These are phyloP conservation scores for Russula earlei DNA, from an alignment of 768 basidiomycete species.

Conservation along the genomic window DNA sequence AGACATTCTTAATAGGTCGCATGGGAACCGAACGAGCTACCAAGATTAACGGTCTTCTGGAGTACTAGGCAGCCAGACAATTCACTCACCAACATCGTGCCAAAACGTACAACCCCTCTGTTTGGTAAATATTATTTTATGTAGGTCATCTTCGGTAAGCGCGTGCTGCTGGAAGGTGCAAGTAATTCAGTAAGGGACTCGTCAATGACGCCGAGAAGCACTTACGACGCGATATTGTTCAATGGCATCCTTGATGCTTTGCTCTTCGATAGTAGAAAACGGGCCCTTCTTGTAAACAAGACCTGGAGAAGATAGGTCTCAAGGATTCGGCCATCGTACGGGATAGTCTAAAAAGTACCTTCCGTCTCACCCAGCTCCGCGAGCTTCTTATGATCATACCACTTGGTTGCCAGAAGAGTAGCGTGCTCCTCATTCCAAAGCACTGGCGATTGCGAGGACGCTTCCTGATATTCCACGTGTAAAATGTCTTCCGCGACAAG, in stretches of 20 bases:
- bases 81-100: not conserved
- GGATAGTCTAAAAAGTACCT: not conserved
- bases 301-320: not conserved
- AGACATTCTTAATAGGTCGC: constrained; percentile 7
- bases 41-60: not conserved
- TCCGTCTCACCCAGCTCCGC: not conserved
- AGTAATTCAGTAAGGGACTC: not conserved
- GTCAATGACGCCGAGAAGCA: not conserved
- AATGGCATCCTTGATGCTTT: not conserved
- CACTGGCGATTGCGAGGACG: not conserved
- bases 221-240: constrained; percentile 4
- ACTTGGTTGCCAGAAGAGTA: constrained; percentile 1
- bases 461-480: not conserved
- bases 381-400: constrained; percentile 2
- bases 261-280: not conserved
- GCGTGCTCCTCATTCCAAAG: not conserved
- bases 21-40: constrained; percentile 7
- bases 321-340: no score
- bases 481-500: not conserved
- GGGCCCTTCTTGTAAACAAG: constrained; percentile 5
- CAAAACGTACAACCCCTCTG: constrained; percentile 4
- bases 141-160: not conserved
- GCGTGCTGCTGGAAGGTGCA: not conserved
- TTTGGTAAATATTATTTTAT: not conserved
- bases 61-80: not conserved